Base-by-base conservation (phyloP, 1,139 yeast species). In the Taiozyma sp. region DNA sequence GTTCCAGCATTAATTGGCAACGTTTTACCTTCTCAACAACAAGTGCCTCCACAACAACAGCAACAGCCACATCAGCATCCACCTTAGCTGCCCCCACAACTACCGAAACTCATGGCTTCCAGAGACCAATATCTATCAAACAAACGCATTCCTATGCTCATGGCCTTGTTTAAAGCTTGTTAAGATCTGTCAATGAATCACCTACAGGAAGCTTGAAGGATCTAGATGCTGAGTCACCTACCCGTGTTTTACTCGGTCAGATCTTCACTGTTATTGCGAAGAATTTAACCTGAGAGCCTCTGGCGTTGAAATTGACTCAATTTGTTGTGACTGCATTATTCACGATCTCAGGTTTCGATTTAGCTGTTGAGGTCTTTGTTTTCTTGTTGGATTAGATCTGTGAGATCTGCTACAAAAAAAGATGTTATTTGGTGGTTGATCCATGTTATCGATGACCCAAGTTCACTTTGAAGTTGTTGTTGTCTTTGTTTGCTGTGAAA, bases 381-480 rank as follows among this genome's bases (percentile, higher is more conserved):
- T 82, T 85, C 50, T 71, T 93, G 45, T 73, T 95, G 56, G 96
- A 88, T 56, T 85, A 84, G 62, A 73, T 91, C 42, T 90, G 98
- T 67, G 88, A 87, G 48, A 75, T 85, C 95, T 2, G 81, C 88
- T 7, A 91, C 97, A 0, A 90, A 93, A 44, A 89, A 89, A 63
- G 97, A 91, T 70, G 96, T 93, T 26, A 83, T 87, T 30, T 81
- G 96, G 80, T 93, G 98, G 98, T 76, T 95, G 55, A 84, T 91
- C 29, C 88, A 88, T 65, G 88, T 96, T 1, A 83, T 87, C 35
- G 98, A 93, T 65, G 88, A 85, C 62, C 79, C 53, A 90, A 90
- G 67, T 88, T 84, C 68, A 88, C 91, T 66, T 80, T 81, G 51
- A 83, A 86, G 7, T 95, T 91, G 4, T 83, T 93, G 62, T 73